Evolutionary conservation across 2,329 filamentous ascomycete species (phyloP).

Genomic region (Cercospora sp.): DNA sequence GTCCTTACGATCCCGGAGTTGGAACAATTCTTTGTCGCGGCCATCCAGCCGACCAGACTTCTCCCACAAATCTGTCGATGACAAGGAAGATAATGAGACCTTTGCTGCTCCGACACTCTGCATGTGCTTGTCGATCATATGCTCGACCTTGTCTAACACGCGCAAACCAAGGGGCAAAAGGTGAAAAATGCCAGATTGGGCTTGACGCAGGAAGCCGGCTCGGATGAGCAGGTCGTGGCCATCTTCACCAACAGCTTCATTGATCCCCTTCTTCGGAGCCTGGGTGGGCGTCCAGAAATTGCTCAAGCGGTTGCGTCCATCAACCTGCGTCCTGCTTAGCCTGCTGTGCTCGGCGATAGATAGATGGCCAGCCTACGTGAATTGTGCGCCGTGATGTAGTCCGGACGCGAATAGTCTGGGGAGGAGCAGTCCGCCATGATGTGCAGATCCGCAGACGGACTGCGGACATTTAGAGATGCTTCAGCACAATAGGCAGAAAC

Average conservation of each 20-base stretch:
- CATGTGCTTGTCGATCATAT: conserved; percentile 89
- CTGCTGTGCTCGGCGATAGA: conserved; percentile 2
- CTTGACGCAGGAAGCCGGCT: conserved; percentile 57
- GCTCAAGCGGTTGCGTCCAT: conserved; percentile 64
- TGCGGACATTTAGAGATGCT: conserved; percentile 1
- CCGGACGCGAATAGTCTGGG: background rate
- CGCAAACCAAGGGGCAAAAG: conserved; percentile 81
- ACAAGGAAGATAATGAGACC: conserved; percentile 79
- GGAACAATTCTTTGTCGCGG: conserved; percentile 64
- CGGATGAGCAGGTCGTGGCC: conserved; percentile 48
- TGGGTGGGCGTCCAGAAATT: conserved; percentile 74
- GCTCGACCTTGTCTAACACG: conserved; percentile 85
- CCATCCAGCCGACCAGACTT: conserved; percentile 74
- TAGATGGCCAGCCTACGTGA: conserved; percentile 19
- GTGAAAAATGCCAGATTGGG: conserved; percentile 89
- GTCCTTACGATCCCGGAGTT: conserved; percentile 75
- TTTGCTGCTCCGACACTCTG: conserved; percentile 71
- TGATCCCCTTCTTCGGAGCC: conserved; percentile 44
- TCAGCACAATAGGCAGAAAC: background rate
- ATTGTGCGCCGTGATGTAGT: conserved; percentile 8
- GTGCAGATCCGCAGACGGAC: background rate
- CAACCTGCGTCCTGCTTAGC: conserved; percentile 45
- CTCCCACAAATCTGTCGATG: conserved; percentile 80
- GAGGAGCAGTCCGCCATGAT: conserved; percentile 7
- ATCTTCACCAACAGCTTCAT: conserved; percentile 51